Evolutionary conservation across 805 yeast species (phyloP).

Genomic region (Myxozyma neglecta): DNA sequence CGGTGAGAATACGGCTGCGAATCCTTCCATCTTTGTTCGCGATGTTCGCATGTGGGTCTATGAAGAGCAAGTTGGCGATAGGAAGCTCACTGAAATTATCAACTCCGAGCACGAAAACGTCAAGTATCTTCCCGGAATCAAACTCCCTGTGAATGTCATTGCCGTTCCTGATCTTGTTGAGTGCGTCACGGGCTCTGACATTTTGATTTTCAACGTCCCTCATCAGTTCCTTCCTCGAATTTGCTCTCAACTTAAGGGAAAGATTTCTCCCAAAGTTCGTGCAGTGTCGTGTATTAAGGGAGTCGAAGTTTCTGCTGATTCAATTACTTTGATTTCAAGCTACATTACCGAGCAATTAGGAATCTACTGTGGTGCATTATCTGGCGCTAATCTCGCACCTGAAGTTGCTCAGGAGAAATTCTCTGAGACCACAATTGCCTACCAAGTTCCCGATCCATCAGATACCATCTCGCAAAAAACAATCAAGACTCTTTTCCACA

Average conservation of each 20-base stretch:
- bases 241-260: conserved; percentile 57
- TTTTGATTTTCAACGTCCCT: conserved; percentile 90
- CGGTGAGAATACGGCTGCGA: conserved; percentile 77
- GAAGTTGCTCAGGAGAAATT: conserved; percentile 94
- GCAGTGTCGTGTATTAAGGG: conserved; percentile 97
- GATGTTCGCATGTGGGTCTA: conserved; percentile 96
- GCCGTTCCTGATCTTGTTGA: conserved; percentile 84
- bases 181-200: conserved; percentile 78
- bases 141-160: conserved; percentile 77
- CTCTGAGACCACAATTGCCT: conserved; percentile 98
- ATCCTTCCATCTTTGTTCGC: conserved; percentile 68
- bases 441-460: conserved; percentile 55
- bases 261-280: conserved; percentile 63
- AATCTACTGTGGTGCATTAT: conserved; percentile 90
- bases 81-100: conserved; percentile 83
- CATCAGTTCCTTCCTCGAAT: conserved; percentile 89
- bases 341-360: conserved; percentile 78
- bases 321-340: conserved; percentile 79
- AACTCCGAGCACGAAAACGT: conserved; percentile 91
- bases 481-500: conserved; percentile 78
- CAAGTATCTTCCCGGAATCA: conserved; percentile 86
- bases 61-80: conserved; percentile 70
- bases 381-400: conserved; percentile 96
- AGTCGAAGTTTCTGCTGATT: conserved; percentile 79
- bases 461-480: conserved; percentile 16